phyloP scores from a whole-genome alignment of 2,329 filamentous ascomycete species.

The Fusarium austroafricanum region DNA sequence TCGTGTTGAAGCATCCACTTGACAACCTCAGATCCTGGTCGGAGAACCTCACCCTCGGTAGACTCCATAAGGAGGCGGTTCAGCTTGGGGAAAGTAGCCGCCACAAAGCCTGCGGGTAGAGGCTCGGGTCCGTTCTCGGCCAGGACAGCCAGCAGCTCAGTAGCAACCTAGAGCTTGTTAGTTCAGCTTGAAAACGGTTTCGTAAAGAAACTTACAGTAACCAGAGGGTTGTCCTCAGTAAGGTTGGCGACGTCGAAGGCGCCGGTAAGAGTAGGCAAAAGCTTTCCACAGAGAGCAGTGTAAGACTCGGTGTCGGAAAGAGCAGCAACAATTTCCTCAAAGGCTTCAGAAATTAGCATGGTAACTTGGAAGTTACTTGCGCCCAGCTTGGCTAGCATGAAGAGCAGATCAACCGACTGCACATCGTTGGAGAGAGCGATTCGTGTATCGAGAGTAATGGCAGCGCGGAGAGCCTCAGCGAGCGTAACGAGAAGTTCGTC shows the following conservation, averaged over 20 bases:
- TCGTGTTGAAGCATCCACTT: slow-evolving; percentile 93
- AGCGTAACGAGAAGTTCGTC: slow-evolving; percentile 93
- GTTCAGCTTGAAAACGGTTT: slow-evolving; percentile 3
- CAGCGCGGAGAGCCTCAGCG: slow-evolving; percentile 85
- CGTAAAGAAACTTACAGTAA: slow-evolving; percentile 66
- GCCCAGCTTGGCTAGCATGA: slow-evolving; percentile 88
- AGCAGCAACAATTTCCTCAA: slow-evolving; percentile 84
- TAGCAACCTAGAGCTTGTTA: slow-evolving; percentile 70
- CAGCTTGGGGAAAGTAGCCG: slow-evolving; percentile 86
- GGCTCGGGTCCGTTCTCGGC: slow-evolving; percentile 86
- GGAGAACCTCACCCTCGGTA: slow-evolving; percentile 87
- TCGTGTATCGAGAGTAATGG: slow-evolving; percentile 81
- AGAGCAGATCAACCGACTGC: slow-evolving; percentile 83
- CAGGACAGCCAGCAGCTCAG: slow-evolving; percentile 83
- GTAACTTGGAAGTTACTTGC: slow-evolving; percentile 92
- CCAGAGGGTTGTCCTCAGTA: slow-evolving; percentile 85
- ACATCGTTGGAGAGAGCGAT: slow-evolving; percentile 79
- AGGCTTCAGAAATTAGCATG: slow-evolving; percentile 87
- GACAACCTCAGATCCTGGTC: slow-evolving; percentile 85
- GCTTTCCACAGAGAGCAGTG: slow-evolving; percentile 82
- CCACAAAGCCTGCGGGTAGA: slow-evolving; percentile 86
- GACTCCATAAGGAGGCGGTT: slow-evolving; percentile 84
- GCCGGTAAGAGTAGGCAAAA: slow-evolving; percentile 86
- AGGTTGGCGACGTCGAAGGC: slow-evolving; percentile 90
- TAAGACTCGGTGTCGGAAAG: slow-evolving; percentile 78